phyloP scores from a whole-genome alignment of 768 basidiomycete genomes.

The Pleurotus eryngii region DNA sequence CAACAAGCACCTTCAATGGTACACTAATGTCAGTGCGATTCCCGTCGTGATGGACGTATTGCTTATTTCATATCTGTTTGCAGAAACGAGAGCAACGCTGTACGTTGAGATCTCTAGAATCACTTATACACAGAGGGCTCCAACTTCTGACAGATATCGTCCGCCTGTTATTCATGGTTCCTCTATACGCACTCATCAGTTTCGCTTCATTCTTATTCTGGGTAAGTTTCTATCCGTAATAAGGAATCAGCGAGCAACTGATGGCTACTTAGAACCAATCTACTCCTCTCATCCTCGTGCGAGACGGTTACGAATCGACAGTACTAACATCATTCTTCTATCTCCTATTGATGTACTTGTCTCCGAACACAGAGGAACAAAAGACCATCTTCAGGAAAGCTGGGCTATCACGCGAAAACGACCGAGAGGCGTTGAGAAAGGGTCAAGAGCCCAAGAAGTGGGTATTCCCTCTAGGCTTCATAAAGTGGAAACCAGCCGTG shows the following conservation, averaged over 20 bases:
- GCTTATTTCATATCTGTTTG: not conserved
- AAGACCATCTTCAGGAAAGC: constrained; percentile 53
- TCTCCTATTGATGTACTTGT: constrained; percentile 68
- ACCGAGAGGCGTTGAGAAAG: constrained; percentile 36
- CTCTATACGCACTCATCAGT: constrained; percentile 67
- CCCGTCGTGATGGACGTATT: not conserved
- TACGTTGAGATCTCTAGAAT: constrained; percentile 21
- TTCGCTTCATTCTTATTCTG: constrained; percentile 70
- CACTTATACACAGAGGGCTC: not conserved
- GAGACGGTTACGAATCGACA: constrained; percentile 75
- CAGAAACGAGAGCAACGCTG: constrained; percentile 72
- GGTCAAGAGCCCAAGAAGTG: constrained; percentile 51
- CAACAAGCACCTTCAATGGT: constrained; percentile 67
- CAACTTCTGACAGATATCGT: constrained; percentile 50
- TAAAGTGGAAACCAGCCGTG: constrained; percentile 62
- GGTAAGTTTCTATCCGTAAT: constrained; percentile 35
- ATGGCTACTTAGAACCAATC: constrained; percentile 50
- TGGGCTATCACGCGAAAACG: constrained; percentile 57
- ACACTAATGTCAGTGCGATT: constrained; percentile 52
- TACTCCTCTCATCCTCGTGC: constrained; percentile 63
- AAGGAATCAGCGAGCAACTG: not conserved
- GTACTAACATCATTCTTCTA: constrained; percentile 79
- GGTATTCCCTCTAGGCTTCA: constrained; percentile 66
- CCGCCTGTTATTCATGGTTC: constrained; percentile 75
- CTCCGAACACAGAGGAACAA: constrained; percentile 59